These are phyloP conservation scores for Monascus ruber DNA, from an alignment of 2,329 filamentous ascomycete genomes.

Conservation along the genomic window DNA sequence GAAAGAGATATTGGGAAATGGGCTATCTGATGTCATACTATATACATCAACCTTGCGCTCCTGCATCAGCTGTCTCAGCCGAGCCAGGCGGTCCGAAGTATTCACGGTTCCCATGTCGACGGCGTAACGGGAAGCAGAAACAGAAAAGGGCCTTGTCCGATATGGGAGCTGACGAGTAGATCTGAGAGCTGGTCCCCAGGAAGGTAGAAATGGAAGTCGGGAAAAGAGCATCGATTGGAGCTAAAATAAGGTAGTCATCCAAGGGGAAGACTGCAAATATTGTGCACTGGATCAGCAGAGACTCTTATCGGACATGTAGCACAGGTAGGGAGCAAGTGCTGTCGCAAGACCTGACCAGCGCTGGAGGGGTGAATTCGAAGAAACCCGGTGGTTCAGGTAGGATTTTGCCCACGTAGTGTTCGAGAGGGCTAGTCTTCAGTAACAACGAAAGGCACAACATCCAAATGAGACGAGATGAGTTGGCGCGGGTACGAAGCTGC, in stretches of 20 bases:
- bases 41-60: constrained; percentile 82
- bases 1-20: constrained; percentile 1
- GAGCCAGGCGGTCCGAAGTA: constrained; percentile 63
- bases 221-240: constrained; percentile 24
- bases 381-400: too few relatives aligned
- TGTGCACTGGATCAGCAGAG: too few relatives aligned
- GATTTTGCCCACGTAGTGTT: too few relatives aligned
- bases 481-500: too few relatives aligned
- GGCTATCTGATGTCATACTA: constrained; percentile 44
- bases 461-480: too few relatives aligned
- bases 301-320: too few relatives aligned
- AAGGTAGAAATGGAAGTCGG: constrained; percentile 17
- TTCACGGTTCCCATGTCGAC: constrained; percentile 66
- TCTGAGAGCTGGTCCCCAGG: constrained; percentile 18
- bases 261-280: too few relatives aligned
- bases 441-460: too few relatives aligned
- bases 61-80: constrained; percentile 76
- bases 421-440: too few relatives aligned
- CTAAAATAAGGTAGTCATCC: background rate
- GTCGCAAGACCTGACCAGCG: too few relatives aligned
- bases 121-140: constrained; percentile 21
- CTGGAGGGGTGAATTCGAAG: too few relatives aligned
- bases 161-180: constrained; percentile 13
- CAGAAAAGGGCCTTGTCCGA: constrained; percentile 27
- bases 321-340: too few relatives aligned